Evolutionary conservation across 176 grass and related monocot genomes (phyloP), one percentile per base, ranked within the genome.

Genomic region (Musa acuminata): DNA sequence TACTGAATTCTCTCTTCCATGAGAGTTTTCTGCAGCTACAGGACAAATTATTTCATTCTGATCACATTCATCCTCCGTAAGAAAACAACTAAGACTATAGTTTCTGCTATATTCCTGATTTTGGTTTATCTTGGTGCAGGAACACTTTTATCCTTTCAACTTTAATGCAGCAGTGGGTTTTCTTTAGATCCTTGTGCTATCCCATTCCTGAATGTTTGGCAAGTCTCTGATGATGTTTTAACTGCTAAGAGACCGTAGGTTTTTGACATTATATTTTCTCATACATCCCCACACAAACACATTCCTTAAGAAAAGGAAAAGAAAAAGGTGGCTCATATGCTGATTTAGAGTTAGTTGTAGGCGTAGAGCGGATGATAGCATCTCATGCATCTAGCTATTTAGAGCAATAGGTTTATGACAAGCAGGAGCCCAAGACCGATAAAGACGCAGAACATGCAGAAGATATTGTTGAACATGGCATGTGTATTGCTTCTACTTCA

Each of bases 141-240:
- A 52, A 71, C 54, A 17, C 23, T 11, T 48, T 79, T 19, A 80
- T 87, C 85, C 53, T 85, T 72, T 76, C 52, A 57, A 16, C 55
- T 76, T 50, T 14, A 35, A 69, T 64, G 59, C 72, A 98, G 95
- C 86, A 25, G 29, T 98, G 80, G 95, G 80, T 8, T 98, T 98
- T 80, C 80, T 98, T 86, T 80, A 77, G 94, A 91, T 51, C 95
- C 90, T 13, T 67, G 94, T 80, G 95, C 95, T 74, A 89, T 93
- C 24, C 84, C 86, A 55, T 94, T 98, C 82, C 90, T 98, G 27
- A 98, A 98, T 79, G 95, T 93, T 67, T 89, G 95, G 95, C 89
- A 83, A 69, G 52, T 13, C 12, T 71, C 49, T 73, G 52, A 9
- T 49, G 3, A 29, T 73, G 5, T 1, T 27, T 52, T 13, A 53